These are phyloP conservation scores for Aquilaria sinensis DNA, from an alignment of 345 rosid genomes.

Conservation along the genomic window DNA sequence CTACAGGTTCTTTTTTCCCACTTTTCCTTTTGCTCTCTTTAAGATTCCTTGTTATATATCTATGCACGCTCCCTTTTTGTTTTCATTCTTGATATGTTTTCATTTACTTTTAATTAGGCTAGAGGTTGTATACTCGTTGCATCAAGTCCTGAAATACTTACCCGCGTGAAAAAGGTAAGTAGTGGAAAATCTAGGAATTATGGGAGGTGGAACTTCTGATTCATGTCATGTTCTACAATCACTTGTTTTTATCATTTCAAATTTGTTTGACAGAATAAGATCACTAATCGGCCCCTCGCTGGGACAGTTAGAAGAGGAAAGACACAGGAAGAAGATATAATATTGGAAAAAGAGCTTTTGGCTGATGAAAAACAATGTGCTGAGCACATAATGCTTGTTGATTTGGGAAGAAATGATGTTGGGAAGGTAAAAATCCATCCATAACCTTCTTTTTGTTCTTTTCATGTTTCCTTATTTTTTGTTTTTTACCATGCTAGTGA, in stretches of 20 bases:
- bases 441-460: not conserved
- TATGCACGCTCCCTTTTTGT: conserved; percentile 10
- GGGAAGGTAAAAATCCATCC: conserved; percentile 55
- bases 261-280: conserved; percentile 40
- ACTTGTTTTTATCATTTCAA: not conserved
- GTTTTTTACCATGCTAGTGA: not conserved
- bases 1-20: conserved; percentile 45
- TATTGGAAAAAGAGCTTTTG: conserved; percentile 70
- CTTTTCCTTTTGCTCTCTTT: conserved; percentile 8
- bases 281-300: conserved; percentile 85
- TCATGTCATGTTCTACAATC: conserved; percentile 2
- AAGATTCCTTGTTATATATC: not conserved
- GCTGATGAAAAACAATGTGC: conserved; percentile 91
- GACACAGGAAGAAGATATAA: conserved; percentile 72
- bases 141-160: conserved; percentile 95
- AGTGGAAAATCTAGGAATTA: not conserved
- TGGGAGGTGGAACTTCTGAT: not conserved
- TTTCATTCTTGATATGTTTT: conserved; percentile 8
- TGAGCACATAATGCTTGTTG: conserved; percentile 97
- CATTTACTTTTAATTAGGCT: conserved; percentile 40
- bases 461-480: not conserved
- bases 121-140: conserved; percentile 90
- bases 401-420: conserved; percentile 96
- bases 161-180: conserved; percentile 71
- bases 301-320: conserved; percentile 93